phyloP scores from a whole-genome alignment of 768 basidiomycete genomes.

The Rhizopogon roseolus region DNA sequence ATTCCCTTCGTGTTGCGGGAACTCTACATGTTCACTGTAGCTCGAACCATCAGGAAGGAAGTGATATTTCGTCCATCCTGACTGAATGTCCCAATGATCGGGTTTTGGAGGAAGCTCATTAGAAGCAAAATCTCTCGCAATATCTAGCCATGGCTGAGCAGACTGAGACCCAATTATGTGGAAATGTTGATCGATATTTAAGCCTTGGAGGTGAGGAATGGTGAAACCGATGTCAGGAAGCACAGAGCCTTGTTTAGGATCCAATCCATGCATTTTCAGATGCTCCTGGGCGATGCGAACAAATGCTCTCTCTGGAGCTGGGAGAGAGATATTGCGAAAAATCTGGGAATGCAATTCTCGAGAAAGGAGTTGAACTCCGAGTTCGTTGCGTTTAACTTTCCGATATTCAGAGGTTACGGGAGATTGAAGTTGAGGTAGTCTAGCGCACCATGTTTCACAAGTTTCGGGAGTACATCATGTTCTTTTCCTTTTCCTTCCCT shows the following conservation, averaged over 20 bases:
- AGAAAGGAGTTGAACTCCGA: conserved; percentile 93
- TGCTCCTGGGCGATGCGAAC: conserved; percentile 78
- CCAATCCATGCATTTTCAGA: conserved; percentile 75
- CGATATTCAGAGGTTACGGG: neutral
- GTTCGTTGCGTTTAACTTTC: conserved; percentile 69
- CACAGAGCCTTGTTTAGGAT: conserved; percentile 72
- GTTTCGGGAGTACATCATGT: neutral
- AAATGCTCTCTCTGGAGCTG: conserved; percentile 52
- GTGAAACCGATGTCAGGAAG: conserved; percentile 78
- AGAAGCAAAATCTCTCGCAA: conserved; percentile 56
- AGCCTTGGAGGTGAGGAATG: conserved; percentile 80
- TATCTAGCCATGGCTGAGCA: conserved; percentile 73
- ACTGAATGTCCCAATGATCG: conserved; percentile 44
- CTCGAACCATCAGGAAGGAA: conserved; percentile 69
- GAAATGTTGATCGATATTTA: conserved; percentile 85
- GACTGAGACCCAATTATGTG: conserved; percentile 64
- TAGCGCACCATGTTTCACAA: conserved; percentile 5
- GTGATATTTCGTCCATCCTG: conserved; percentile 90
- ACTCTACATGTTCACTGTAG: conserved; percentile 67
- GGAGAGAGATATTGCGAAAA: conserved; percentile 67
- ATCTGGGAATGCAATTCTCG: conserved; percentile 76
- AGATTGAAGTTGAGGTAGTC: neutral
- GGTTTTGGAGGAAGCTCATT: conserved; percentile 59
- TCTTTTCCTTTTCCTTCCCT: neutral
- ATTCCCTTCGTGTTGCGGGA: conserved; percentile 57